Percentiles rank a stretch among this genome's conserved stretches.
phyloP scores from a whole-genome alignment of 768 basidiomycete genomes.

The Xerocomellus amylosporus region DNA sequence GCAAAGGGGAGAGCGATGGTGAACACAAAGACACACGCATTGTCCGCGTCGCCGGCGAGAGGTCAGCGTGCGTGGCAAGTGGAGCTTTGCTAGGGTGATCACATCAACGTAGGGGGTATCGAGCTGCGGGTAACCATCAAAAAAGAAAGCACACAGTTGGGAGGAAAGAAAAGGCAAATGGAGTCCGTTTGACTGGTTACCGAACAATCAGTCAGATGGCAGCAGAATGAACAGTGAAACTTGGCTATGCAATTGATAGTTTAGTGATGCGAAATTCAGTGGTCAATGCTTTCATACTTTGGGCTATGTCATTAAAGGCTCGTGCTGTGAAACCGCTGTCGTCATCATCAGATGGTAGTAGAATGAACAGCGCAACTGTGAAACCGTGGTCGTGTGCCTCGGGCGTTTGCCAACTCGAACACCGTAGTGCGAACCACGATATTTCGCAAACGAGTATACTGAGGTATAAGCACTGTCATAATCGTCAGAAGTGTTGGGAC shows the following conservation, averaged over 20 bases:
- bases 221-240: neutral
- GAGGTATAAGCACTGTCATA: too few species aligned
- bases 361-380: too few species aligned
- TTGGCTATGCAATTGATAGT: neutral
- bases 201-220: neutral
- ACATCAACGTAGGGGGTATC: neutral
- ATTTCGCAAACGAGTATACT: neutral
- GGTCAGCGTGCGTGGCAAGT: neutral
- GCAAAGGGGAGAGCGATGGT: neutral
- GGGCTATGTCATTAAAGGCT: neutral
- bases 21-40: neutral
- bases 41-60: neutral
- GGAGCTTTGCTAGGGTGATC: neutral
- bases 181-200: neutral
- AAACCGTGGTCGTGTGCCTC: neutral
- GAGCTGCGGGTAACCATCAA: neutral
- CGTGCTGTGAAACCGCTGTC: too few species aligned
- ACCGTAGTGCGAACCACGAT: neutral
- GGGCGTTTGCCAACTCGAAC: neutral
- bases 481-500: too few species aligned
- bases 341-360: too few species aligned
- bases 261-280: neutral
- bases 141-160: neutral
- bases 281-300: neutral
- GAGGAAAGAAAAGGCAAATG: neutral